These are phyloP conservation scores for Auricularia heimuer DNA, from an alignment of 768 basidiomycete species.

Conservation along the genomic window DNA sequence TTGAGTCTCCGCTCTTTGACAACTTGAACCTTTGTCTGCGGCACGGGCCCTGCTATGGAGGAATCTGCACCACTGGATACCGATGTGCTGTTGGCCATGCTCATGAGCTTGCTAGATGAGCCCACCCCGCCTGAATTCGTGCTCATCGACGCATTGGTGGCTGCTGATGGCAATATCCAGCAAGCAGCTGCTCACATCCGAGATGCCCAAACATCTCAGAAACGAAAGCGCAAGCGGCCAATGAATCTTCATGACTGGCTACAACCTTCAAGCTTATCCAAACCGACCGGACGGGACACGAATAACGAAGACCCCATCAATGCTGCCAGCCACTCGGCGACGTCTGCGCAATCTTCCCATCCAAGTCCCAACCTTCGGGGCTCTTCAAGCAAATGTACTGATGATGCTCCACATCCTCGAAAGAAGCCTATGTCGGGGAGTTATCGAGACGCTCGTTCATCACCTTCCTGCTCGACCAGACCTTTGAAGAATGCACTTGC, in stretches of 20 bases:
- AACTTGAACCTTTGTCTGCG: not conserved
- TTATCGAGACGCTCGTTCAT: too few species aligned
- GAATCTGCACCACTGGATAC: conserved; percentile 33
- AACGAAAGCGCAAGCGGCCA: conserved; percentile 34
- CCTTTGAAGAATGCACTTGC: conserved; percentile 34
- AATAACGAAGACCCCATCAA: conserved; percentile 2
- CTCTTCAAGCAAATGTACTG: too few species aligned
- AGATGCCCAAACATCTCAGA: conserved; percentile 9
- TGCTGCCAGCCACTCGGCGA: too few species aligned
- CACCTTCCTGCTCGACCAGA: too few species aligned
- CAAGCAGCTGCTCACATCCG: conserved; percentile 30
- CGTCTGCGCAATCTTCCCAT: too few species aligned
- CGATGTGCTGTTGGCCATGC: conserved; percentile 56
- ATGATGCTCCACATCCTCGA: too few species aligned
- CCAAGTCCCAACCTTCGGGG: too few species aligned
- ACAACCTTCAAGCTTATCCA: conserved; percentile 14
- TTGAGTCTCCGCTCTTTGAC: not conserved
- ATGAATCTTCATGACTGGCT: conserved; percentile 48
- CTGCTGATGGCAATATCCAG: conserved; percentile 46
- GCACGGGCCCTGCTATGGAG: too few species aligned
- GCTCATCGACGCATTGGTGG: conserved; percentile 51
- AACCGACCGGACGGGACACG: not conserved
- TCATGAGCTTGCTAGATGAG: conserved; percentile 45
- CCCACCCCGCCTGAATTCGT: conserved; percentile 26
- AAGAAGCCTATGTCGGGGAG: too few species aligned